Base-by-base conservation (phyloP, 805 yeast genomes). In the Debaryomyces castellii region DNA sequence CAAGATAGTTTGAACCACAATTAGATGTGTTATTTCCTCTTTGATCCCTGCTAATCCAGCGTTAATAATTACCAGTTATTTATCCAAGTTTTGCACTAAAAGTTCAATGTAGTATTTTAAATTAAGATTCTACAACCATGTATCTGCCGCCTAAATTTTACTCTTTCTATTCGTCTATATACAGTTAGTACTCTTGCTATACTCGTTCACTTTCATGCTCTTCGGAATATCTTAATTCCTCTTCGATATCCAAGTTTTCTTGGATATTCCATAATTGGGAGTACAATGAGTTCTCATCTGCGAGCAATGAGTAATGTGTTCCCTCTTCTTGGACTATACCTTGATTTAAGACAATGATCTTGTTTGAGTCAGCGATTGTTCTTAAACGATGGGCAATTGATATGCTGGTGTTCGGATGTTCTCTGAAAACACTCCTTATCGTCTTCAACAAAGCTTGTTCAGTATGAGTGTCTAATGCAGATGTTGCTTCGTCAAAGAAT, bases 401-500 rank as follows among this genome's bases (percentile, higher is more conserved):
- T 4, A 94, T 82, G 54, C 89, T 87, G 1, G 99, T 94, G 49
- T 80, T 81, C 11, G 72, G 64, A 20, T 79, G 80, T 36, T 60
- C 64, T 41, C 66, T 73, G 62, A 94, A 85, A 20, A 89, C 80
- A 2, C 69, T 58, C 52, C 83, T 78, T 42, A 94, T 85, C 0
- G 96, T 91, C 43, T 76, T 78, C 58, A 94, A 67, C 38, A 94
- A 70, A 2, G 87, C 77, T 63, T 88, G 96, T 59, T 94, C 99
- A 0, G 99, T 94, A 57, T 91, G 96, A 9, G 99, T 94, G 63
- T 94, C 99, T 39, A 94, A 74, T 0, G 99, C 98, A 40, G 96
- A 85, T 0, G 99, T 89, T 2, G 99, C 98, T 60, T 94, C 99
- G 60, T 94, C 99, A 54, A 94, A 91, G 64, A 94, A 92, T 45